These are phyloP conservation scores for Castanea mollissima DNA, from an alignment of 306 rosid species.

Conservation along the genomic window DNA sequence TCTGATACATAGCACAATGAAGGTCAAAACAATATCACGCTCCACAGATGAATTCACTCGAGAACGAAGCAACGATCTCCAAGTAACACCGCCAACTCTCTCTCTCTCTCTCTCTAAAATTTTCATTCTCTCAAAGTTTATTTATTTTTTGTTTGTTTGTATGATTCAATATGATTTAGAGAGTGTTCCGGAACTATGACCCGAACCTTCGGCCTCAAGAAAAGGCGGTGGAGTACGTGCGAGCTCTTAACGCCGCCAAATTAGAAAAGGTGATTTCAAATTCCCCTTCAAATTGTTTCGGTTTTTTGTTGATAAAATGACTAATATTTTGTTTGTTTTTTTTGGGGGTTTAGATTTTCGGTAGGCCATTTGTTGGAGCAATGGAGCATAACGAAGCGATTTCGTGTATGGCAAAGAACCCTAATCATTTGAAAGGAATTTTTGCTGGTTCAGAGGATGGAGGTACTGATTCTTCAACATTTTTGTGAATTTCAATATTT, in stretches of 20 bases:
- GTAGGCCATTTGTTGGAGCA: constrained; percentile 89
- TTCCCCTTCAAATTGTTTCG: not conserved
- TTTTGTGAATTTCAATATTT: not conserved
- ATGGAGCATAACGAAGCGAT: constrained; percentile 90
- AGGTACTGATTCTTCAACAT: constrained; percentile 42
- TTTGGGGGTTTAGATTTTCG: constrained; percentile 58
- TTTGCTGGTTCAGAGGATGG: constrained; percentile 98
- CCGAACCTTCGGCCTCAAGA: constrained; percentile 81
- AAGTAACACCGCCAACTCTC: constrained; percentile 36
- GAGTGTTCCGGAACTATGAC: constrained; percentile 82
- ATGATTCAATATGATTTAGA: constrained; percentile 37
- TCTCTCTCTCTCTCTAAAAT: not conserved
- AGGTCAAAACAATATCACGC: constrained; percentile 85
- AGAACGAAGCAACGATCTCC: constrained; percentile 93
- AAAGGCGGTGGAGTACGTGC: constrained; percentile 87
- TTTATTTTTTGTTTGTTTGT: not conserved
- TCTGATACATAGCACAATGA: constrained; percentile 40
- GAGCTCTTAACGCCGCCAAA: constrained; percentile 89
- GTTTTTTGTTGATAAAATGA: not conserved
- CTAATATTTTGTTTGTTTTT: not conserved
- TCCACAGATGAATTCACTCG: constrained; percentile 79
- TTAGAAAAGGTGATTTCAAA: constrained; percentile 61
- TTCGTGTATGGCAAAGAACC: constrained; percentile 86
- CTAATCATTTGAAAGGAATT: constrained; percentile 73
- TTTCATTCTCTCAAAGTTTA: not conserved